Evolutionary conservation across 1,284 basidiomycete species (phyloP).

Genomic region (Irpex sp.): DNA sequence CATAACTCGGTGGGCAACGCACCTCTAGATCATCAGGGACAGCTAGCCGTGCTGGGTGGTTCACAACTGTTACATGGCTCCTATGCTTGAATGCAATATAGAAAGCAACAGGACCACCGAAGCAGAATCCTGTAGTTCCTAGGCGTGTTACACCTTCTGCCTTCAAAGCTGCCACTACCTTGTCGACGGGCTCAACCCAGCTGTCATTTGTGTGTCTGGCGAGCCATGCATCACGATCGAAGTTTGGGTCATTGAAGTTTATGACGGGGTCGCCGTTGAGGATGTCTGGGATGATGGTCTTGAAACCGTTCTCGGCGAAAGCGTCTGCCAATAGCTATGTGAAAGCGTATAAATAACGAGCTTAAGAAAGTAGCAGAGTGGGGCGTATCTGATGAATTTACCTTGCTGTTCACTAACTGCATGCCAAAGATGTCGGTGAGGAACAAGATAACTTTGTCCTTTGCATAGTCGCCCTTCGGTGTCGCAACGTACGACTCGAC

Average conservation of each 20-base stretch:
- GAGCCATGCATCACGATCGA: slow-evolving; percentile 72
- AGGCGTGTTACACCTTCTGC: slow-evolving; percentile 54
- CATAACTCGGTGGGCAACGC: background rate
- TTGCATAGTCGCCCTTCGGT: slow-evolving; percentile 43
- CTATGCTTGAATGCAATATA: slow-evolving; percentile 63
- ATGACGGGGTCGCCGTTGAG: slow-evolving; percentile 57
- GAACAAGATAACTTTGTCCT: slow-evolving; percentile 56
- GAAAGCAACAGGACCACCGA: slow-evolving; percentile 55
- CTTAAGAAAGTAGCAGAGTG: background rate
- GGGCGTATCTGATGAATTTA: slow-evolving; percentile 16
- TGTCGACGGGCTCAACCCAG: slow-evolving; percentile 54
- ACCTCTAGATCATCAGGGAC: slow-evolving; percentile 63
- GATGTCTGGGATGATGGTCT: slow-evolving; percentile 56
- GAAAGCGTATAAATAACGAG: background rate
- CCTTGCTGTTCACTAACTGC: slow-evolving; percentile 51
- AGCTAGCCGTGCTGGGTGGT: slow-evolving; percentile 70
- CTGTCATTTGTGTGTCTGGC: slow-evolving; percentile 38
- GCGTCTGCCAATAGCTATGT: slow-evolving; percentile 63
- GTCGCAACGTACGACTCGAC: slow-evolving; percentile 50
- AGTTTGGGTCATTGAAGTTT: slow-evolving; percentile 75
- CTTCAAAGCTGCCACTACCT: slow-evolving; percentile 54
- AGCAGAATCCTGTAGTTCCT: slow-evolving; percentile 69
- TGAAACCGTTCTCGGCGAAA: slow-evolving; percentile 72
- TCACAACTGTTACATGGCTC: slow-evolving; percentile 49
- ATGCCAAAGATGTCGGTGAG: slow-evolving; percentile 66